Percentiles rank a stretch among this genome's conserved stretches.
Evolutionary conservation across 129 eudicot genomes (phyloP).

Genomic region (Ambrosia trifida): DNA sequence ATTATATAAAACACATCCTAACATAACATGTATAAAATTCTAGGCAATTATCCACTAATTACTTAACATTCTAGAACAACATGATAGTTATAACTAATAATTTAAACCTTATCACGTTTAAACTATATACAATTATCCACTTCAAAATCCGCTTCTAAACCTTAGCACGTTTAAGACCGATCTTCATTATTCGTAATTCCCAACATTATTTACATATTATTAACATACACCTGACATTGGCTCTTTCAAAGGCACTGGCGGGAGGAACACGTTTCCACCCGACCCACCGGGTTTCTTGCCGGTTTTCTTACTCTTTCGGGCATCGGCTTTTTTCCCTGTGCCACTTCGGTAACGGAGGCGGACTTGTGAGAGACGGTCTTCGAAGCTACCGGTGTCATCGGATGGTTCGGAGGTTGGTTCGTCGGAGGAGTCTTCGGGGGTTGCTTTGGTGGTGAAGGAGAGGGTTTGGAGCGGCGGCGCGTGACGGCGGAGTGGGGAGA

Average conservation of each 20-base stretch:
- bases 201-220: too few relatives aligned
- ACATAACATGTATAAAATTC: too few relatives aligned
- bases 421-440: slow-evolving; percentile 38
- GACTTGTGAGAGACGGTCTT: slow-evolving; percentile 63
- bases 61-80: too few relatives aligned
- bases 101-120: too few relatives aligned
- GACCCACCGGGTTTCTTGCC: slow-evolving; percentile 48
- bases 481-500: slow-evolving; percentile 34
- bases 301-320: slow-evolving; percentile 58
- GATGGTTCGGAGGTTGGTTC: slow-evolving; percentile 31
- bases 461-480: slow-evolving; percentile 34
- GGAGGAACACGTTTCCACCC: slow-evolving; percentile 52
- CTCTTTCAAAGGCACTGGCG: slow-evolving; percentile 79
- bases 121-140: too few relatives aligned
- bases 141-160: too few relatives aligned
- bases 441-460: slow-evolving; percentile 42
- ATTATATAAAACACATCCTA: too few relatives aligned
- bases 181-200: too few relatives aligned
- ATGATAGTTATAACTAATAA: too few relatives aligned
- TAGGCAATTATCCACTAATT: too few relatives aligned
- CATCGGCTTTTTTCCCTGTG: slow-evolving; percentile 83
- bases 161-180: too few relatives aligned
- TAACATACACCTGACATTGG: slow-evolving; percentile 43
- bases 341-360: slow-evolving; percentile 71
- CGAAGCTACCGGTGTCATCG: slow-evolving; percentile 55